Evolutionary conservation across 225 moss, liverwort and hornwort species (phyloP), one percentile per base, ranked within the genome.

Genomic region (Sphagnum tenellum): DNA sequence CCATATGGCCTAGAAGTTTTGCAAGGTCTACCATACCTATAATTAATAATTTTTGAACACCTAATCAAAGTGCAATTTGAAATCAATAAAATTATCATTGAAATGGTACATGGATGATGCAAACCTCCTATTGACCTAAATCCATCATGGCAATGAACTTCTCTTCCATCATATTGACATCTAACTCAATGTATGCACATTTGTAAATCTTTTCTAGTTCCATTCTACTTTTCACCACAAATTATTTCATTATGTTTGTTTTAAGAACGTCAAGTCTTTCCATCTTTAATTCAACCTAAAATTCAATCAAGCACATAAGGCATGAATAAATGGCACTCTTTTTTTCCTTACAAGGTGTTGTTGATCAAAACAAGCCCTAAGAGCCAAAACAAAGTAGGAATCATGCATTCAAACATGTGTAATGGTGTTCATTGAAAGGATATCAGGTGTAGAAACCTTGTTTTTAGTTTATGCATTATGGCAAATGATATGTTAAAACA

Each of bases 221-320:
- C 50, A 88, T 65, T 2, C 95, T 78, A 72, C 92, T 96, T 60
- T 89, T 96, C 13, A 88, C 74, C 9, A 96, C 92, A 29, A 96
- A 89, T 71, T 96, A 92, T 58, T 89, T 96, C 92, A 96, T 89
- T 67, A 88, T 96, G 70, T 85, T 89, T 47, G 78, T 76, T 71
- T 96, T 92, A 9, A 92, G 65, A 66, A 76, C 55, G 58, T 85
- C 92, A 49, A 96, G 64, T 64, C 92, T 77, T 29, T 88, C 95
- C 7, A 96, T 88, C 70, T 92, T 92, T 60, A 87, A 48, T 78
- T 89, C 92, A 50, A 89, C 92, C 95, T 96, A 77, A 47, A 61
- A n/a, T n/a, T n/a, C n/a, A n/a, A n/a, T n/a, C n/a, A n/a, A n/a
- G n/a, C n/a, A n/a, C n/a, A n/a, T n/a, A n/a, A n/a, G n/a, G n/a